Evolutionary conservation across 371 early-diverging fungal genomes (phyloP), one percentile per base, ranked within the genome.

Genomic region (Zopfochytrium polystomum): DNA sequence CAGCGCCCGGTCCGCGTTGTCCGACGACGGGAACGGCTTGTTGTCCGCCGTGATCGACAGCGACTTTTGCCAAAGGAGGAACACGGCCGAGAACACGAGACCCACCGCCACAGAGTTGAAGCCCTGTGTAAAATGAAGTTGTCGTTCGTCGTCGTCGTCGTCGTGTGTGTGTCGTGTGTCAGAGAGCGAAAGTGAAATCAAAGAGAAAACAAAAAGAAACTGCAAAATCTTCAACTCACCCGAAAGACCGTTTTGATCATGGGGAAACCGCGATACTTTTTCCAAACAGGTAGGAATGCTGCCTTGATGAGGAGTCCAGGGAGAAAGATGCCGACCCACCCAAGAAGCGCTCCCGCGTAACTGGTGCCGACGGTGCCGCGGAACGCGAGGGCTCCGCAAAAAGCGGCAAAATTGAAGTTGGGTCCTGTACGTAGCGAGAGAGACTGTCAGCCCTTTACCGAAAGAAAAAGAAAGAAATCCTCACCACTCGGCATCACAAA

Each of bases 331-430:
- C 74, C 83, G 25, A 81, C 29, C 55, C 59, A 79, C 2, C 74
- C 77, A 5, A 86, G 68, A 11, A 80, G n/a, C 5, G 77, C 79
- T 2, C 84, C 84, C 0, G 52, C 55, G 26, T 79, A 27, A 20
- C 66, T 54, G 1, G 60, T 64, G 27, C 58, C 52, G n/a, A 64
- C 57, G 1, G 60, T 68, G 26, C 56, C 54, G 4, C 77, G 65
- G 52, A 81, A 62, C 0, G 81, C 73, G 0, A 84, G 71, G 4
- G 82, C 84, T 1, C 86, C 86, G 56, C 80, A 70, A 52, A 70
- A 85, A 18, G 80, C 80, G 0, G 82, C 81, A 56, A 85, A 76
- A 63, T 85, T 85, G 70, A 82, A 85, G 58, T 81, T 83, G 34
- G 83, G 86, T 0, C 83, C 78, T 72, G 47, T 46, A n/a, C 18